A percentile compares a stretch with the other conserved stretches of the same genome.
These are phyloP conservation scores for Knufia fluminis DNA, from an alignment of 2,329 filamentous ascomycete genomes.

Conservation along the genomic window DNA sequence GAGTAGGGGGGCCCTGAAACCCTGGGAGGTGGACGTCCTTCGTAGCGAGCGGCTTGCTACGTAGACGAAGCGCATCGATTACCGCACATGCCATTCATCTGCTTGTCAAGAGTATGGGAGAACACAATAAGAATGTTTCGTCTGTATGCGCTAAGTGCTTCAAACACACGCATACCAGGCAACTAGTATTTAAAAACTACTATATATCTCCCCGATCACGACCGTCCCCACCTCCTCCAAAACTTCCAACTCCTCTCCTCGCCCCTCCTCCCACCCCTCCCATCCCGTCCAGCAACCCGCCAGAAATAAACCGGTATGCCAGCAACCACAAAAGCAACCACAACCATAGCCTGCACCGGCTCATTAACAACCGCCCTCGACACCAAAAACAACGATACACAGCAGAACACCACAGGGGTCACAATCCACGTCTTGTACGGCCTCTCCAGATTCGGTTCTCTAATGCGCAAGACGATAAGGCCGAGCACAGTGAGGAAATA, in stretches of 20 bases:
- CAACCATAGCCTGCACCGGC: constrained; percentile 79
- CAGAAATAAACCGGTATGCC: constrained; percentile 86
- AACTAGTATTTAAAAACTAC: no score
- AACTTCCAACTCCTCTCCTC: constrained; percentile 32
- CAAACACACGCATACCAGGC: no score
- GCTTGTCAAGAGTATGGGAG: no score
- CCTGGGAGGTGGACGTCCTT: no score
- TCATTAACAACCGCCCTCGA: constrained; percentile 83
- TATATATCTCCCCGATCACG: no score
- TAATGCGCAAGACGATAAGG: constrained; percentile 78
- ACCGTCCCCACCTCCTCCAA: constrained; percentile 31
- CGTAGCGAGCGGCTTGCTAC: no score
- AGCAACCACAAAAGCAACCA: constrained; percentile 71
- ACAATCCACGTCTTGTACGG: constrained; percentile 96
- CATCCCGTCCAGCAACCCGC: constrained; percentile 58
- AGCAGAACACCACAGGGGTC: constrained; percentile 96
- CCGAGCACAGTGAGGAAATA: constrained; percentile 95
- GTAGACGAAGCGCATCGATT: no score
- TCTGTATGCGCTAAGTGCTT: no score
- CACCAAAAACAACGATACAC: constrained; percentile 85
- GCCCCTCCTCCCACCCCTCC: constrained; percentile 21
- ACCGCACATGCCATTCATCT: no score
- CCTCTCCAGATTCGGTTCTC: constrained; percentile 76
- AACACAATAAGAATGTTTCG: no score
- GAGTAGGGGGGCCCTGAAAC: no score